These are phyloP conservation scores for Calonectria fujianensis DNA, from an alignment of 2,329 filamentous ascomycete genomes.

Conservation along the genomic window DNA sequence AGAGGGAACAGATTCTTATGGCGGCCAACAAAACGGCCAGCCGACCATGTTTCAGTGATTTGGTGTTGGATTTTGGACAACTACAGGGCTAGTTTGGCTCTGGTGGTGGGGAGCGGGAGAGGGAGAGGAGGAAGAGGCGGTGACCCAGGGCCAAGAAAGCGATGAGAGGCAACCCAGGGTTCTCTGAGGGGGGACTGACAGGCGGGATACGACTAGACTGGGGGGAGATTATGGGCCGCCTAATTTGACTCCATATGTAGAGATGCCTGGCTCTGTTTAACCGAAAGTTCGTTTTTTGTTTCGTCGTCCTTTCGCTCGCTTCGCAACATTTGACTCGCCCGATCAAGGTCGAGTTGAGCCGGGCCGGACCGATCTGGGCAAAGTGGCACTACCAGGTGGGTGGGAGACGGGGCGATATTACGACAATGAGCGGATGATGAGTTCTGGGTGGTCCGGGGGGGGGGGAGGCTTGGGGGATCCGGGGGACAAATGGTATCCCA, in stretches of 20 bases:
- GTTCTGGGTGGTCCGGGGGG: slow-evolving; percentile 1
- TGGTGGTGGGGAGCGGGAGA: slow-evolving; percentile 12
- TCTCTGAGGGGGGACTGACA: background rate
- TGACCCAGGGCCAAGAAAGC: slow-evolving; percentile 26
- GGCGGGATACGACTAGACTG: slow-evolving; percentile 2
- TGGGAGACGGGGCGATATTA: slow-evolving; percentile 24
- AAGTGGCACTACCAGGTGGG: slow-evolving; percentile 16
- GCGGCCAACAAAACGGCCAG: background rate
- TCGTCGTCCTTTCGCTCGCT: background rate
- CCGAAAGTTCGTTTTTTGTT: slow-evolving; percentile 3
- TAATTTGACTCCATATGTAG: slow-evolving; percentile 18
- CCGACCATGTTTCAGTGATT: slow-evolving; percentile 5
- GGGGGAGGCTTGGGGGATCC: slow-evolving; percentile 28
- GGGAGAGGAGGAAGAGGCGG: slow-evolving; percentile 35
- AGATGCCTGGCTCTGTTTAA: slow-evolving; percentile 23
- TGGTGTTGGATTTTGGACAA: background rate
- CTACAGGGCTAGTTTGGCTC: background rate
- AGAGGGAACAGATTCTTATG: background rate
- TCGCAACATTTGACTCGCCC: slow-evolving; percentile 21
- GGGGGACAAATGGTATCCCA: slow-evolving; percentile 34
- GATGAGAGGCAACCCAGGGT: slow-evolving; percentile 17
- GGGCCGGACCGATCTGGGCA: slow-evolving; percentile 14
- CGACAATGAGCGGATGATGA: background rate
- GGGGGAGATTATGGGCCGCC: slow-evolving; percentile 8
- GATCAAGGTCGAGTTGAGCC: slow-evolving; percentile 24